Conservation (phyloP, 768 basidiomycete genomes). For the Leccinellum albellum region DNA sequence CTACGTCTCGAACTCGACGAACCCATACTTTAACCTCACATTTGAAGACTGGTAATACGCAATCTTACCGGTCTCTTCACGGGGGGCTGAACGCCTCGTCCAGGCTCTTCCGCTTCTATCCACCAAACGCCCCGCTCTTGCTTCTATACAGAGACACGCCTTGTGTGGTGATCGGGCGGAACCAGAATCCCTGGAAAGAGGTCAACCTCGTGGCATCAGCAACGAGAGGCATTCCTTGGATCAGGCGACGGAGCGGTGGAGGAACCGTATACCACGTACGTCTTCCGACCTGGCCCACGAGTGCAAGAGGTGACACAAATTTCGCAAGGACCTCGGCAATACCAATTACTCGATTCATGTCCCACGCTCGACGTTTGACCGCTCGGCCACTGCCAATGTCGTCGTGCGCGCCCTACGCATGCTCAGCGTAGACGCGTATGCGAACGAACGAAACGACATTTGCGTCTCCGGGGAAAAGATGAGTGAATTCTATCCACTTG, state of each 20-base stretch:
- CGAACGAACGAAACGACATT: conserved; percentile 92
- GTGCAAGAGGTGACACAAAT: neutral
- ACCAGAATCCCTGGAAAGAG: conserved; percentile 99
- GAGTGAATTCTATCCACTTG: conserved; percentile 36
- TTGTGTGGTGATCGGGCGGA: conserved; percentile 90
- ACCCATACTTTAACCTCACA: conserved; percentile 87
- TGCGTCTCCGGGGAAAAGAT: conserved; percentile 87
- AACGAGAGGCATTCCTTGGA: conserved; percentile 59
- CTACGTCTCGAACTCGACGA: conserved; percentile 70
- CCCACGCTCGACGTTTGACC: conserved; percentile 75
- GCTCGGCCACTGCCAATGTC: conserved; percentile 72
- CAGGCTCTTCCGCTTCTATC: conserved; percentile 80
- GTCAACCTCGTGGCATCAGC: conserved; percentile 67
- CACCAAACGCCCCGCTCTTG: conserved; percentile 64
- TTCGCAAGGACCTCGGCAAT: conserved; percentile 84
- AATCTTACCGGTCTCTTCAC: conserved; percentile 24
- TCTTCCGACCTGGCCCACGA: conserved; percentile 2
- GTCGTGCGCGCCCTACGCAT: conserved; percentile 71
- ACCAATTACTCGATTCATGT: conserved; percentile 96
- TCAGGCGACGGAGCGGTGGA: conserved; percentile 86
- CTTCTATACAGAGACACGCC: conserved; percentile 85
- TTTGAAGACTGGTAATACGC: conserved; percentile 80
- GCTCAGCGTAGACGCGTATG: conserved; percentile 68
- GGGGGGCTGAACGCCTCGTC: conserved; percentile 14
- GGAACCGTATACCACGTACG: conserved; percentile 95